Conservation (phyloP, 2,329 filamentous ascomycete species). For the Claviceps cyperi region DNA sequence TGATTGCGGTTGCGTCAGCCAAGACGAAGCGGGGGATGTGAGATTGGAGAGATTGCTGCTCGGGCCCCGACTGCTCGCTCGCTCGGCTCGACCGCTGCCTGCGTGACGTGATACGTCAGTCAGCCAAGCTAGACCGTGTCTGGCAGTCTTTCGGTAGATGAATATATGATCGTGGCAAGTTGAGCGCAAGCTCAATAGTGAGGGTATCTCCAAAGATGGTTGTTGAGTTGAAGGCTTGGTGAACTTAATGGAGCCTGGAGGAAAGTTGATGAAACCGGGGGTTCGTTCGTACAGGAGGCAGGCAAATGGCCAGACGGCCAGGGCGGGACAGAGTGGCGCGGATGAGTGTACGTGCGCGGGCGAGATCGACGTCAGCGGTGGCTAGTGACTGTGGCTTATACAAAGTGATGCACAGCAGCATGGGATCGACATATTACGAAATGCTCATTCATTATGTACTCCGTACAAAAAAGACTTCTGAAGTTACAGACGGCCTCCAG, state of each 20-base stretch:
- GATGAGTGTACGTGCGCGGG: too few relatives aligned
- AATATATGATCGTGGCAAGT: not conserved
- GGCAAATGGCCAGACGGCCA: not conserved
- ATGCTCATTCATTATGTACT: too few relatives aligned
- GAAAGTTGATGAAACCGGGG: not conserved
- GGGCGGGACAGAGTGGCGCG: not conserved
- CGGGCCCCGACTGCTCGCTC: not conserved
- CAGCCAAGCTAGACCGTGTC: not conserved
- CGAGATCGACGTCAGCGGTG: too few relatives aligned
- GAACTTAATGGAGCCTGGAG: not conserved
- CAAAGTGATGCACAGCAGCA: too few relatives aligned
- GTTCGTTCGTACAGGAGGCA: conserved; percentile 1
- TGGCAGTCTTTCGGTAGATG: not conserved
- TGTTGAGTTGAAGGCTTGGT: not conserved
- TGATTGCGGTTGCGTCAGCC: conserved; percentile 7
- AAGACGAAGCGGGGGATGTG: conserved; percentile 7
- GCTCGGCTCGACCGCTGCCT: not conserved
- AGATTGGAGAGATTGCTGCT: not conserved
- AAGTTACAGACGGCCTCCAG: too few relatives aligned
- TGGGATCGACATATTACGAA: too few relatives aligned
- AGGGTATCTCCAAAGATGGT: not conserved
- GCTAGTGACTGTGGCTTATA: not conserved
- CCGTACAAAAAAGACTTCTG: too few relatives aligned
- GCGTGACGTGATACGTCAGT: not conserved
- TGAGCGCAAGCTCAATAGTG: not conserved